Base-by-base conservation (phyloP, 148 eudicot genomes). In the Heliamphora exappendiculata region DNA sequence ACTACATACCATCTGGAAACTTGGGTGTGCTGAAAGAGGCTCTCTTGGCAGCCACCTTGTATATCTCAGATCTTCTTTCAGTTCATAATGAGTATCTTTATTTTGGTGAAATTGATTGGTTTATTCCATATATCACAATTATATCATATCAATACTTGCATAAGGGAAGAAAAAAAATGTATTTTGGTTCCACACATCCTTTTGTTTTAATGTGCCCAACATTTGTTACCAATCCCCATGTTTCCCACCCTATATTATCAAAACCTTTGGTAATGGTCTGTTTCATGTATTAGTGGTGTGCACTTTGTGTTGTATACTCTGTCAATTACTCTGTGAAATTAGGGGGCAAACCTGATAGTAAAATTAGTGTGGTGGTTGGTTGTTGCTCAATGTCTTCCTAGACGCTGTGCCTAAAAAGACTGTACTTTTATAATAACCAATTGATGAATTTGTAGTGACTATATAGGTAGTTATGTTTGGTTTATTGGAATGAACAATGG, bases 1-100 rank as follows among this genome's bases (percentile, higher is more conserved):
- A 94, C 78, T 94, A 87, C 78, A 88, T 92, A 67, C 94, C 93
- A 73, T 92, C 97, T 74, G 94, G 78, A 50, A 88, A 81, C 76
- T 85, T 94, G 84, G 85, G 82, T 81, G 72, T 87, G 22, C 67
- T 94, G 74, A 94, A 91, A 88, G 94, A 88, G 55, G 79, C 86
- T 53, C 84, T 94, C 55, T 75, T 92, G 80, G 80, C 89, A 16
- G 78, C 94, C 72, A 76, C 77, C 78, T 94, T 92, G 97, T 94
- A 92, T 78, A 87, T 80, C 76, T 80, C 81, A 24, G 22, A 47
- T 55, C 72, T 28, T 74, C 50, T 31, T 53, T 22, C 20, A 63
- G 71, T 57, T 36, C 13, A 44, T 57, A 31, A 29, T 14, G 20
- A 8, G 34, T 57, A 16, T 65, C 24, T 60, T 5, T 59, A 3